phyloP scores from a whole-genome alignment of 169 alveolate species.

The Blepharisma undulans region DNA sequence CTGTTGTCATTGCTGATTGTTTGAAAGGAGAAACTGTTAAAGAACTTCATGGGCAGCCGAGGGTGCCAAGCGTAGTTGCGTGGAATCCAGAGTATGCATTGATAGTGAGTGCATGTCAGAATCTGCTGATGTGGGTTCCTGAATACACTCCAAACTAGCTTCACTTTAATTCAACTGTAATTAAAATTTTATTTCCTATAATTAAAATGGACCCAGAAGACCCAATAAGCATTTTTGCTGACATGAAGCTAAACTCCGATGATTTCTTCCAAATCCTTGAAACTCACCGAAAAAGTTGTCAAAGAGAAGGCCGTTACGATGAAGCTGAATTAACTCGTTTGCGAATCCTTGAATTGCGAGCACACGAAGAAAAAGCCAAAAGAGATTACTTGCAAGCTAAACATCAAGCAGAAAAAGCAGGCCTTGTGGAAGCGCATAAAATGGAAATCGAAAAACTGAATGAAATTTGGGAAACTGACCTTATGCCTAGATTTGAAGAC shows the following conservation, averaged over 20 bases:
- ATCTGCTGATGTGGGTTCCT: not conserved
- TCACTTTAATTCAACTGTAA: not conserved
- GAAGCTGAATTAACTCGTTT: constrained; percentile 37
- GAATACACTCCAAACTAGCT: not conserved
- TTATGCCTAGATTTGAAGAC: constrained; percentile 30
- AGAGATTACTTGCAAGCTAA: not conserved
- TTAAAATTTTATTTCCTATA: too few species aligned
- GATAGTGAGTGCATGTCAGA: not conserved
- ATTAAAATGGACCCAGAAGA: constrained; percentile 31
- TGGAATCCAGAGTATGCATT: not conserved
- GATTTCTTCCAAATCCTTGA: constrained; percentile 34
- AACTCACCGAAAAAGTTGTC: constrained; percentile 32
- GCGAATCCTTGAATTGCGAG: constrained; percentile 28
- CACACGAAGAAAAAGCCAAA: constrained; percentile 32
- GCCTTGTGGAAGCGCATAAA: constrained; percentile 33
- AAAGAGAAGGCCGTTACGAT: constrained; percentile 39
- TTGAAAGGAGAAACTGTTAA: not conserved
- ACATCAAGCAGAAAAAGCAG: not conserved
- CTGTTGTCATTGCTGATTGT: not conserved
- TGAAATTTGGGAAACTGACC: constrained; percentile 21
- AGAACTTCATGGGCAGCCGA: not conserved
- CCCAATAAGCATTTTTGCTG: constrained; percentile 37
- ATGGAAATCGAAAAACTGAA: not conserved
- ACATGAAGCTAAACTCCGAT: constrained; percentile 35
- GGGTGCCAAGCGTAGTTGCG: not conserved